Evolutionary conservation across 2,329 filamentous ascomycete genomes (phyloP).

Genomic region (Paecilomyces variotii): DNA sequence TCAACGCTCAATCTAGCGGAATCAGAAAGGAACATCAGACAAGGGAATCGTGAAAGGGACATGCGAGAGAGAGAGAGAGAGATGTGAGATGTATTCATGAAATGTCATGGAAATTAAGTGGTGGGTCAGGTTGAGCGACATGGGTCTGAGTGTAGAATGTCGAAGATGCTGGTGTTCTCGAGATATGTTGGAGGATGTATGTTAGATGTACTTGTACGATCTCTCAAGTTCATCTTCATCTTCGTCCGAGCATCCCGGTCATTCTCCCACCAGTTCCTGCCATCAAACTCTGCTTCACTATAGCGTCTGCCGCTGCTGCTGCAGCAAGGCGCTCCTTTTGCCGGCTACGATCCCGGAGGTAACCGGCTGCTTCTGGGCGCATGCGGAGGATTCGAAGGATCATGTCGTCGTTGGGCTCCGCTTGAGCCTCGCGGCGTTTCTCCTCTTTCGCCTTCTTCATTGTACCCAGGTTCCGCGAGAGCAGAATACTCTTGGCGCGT

Average conservation of each 20-base stretch:
- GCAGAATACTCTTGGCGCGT: conserved; percentile 68
- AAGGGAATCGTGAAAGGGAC: conserved; percentile 7
- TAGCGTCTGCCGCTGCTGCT: conserved; percentile 82
- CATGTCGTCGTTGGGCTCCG: conserved; percentile 96
- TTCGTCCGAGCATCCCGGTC: conserved; percentile 35
- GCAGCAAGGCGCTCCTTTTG: conserved; percentile 92
- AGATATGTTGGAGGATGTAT: too few relatives aligned
- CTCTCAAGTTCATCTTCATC: conserved; percentile 9
- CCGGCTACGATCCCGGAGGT: conserved; percentile 81
- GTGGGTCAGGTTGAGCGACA: not conserved
- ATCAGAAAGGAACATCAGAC: conserved; percentile 1
- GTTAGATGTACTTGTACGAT: too few relatives aligned
- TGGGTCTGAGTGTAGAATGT: too few relatives aligned
- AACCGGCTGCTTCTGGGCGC: conserved; percentile 80
- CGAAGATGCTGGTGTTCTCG: too few relatives aligned
- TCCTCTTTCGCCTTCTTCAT: conserved; percentile 96
- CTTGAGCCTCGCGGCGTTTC: conserved; percentile 89
- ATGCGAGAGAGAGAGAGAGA: not conserved
- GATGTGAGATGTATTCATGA: not conserved
- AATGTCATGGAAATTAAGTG: not conserved
- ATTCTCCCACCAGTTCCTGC: conserved; percentile 48
- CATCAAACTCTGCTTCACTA: conserved; percentile 84
- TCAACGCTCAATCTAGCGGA: not conserved
- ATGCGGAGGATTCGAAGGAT: conserved; percentile 91
- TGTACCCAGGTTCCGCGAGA: conserved; percentile 86